Base-by-base conservation (phyloP, 1,284 basidiomycete genomes). In the Peniophora sp. region DNA sequence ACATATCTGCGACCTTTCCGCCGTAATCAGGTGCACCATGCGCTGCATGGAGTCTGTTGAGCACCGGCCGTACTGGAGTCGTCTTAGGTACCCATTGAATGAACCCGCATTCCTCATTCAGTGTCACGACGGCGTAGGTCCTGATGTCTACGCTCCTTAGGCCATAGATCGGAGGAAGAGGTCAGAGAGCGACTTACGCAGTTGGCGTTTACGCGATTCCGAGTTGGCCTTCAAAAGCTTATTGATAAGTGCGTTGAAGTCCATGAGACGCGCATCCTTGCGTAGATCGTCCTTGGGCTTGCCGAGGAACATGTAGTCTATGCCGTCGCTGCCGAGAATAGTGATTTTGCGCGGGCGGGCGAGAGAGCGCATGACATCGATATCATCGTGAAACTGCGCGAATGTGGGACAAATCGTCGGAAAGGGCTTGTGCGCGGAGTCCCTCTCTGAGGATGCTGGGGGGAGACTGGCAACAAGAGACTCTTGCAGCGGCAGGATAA, bases 1-100 rank as follows among this genome's bases (percentile, higher is more conserved):
- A 81, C 0, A 70, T 59, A 0, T 71, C 71, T 43, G 67, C 65
- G 63, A 95, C 69, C 22, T 90, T 81, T 8, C 57, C 45, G 12
- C 66, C 53, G 70, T 77, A 35, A 17, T 54, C 68, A 52, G 24
- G 10, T 3, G 3, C 73, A 8, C 79, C 74, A 53, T 73, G 75
- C 9, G 82, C 70, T 0, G 77, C 75, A 63, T 98, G 99, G n/a
- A 75, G 70, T 56, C 85, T 85, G 49, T 77, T 62, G 23, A 99
- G 71, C 38, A 98, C 81, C 3, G 82, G 78, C 32, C 97, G 86
- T 39, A 98, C 72, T 2, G 94, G 90, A 25, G 84, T 77, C 0
- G 96, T 98, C 64, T 99, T 90, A 1, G 89, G 90, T 12, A 99
- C 97, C 97, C 97, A 99, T 81, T 99, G 94, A 54, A 99, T 92